Conservation (phyloP, 305 asterid genomes). For the Fraxinus angustifolia region DNA sequence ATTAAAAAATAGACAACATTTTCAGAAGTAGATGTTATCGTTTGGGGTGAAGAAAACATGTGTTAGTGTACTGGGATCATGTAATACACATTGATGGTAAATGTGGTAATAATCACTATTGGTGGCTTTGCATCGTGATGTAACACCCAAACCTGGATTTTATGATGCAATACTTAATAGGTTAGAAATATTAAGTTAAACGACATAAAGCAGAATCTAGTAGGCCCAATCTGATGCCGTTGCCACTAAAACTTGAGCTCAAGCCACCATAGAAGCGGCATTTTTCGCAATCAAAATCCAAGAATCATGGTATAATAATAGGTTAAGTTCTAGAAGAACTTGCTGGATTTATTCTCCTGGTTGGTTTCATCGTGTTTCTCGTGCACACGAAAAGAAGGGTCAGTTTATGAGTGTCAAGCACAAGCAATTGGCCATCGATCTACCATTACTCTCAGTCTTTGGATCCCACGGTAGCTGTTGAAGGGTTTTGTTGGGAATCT, state of each 20-base stretch:
- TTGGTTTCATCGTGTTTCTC: conserved; percentile 26
- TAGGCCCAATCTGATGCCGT: conserved; percentile 52
- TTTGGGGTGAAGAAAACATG: conserved; percentile 42
- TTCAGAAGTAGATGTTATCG: conserved; percentile 47
- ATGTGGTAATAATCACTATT: conserved; percentile 25
- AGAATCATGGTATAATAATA: conserved; percentile 23
- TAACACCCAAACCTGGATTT: conserved; percentile 37
- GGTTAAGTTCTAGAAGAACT: conserved; percentile 36
- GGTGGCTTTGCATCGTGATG: conserved; percentile 56
- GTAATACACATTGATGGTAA: conserved; percentile 32
- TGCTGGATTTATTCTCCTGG: conserved; percentile 23
- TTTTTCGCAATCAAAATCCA: conserved; percentile 16
- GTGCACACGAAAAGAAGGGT: conserved; percentile 12
- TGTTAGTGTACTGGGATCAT: conserved; percentile 49
- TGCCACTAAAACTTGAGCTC: conserved; percentile 3
- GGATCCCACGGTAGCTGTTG: not conserved
- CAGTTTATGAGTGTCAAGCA: not conserved
- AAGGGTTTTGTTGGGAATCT: too few relatives aligned
- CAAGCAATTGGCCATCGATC: conserved; percentile 43
- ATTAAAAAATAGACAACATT: conserved; percentile 54
- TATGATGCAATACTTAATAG: conserved; percentile 60
- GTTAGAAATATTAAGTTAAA: conserved; percentile 62
- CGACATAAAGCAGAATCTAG: conserved; percentile 44
- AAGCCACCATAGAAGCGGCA: conserved; percentile 1
- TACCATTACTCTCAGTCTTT: conserved; percentile 37